A percentile compares a stretch with the other conserved stretches of the same genome.
Conservation (phyloP, 2,329 filamentous ascomycete species). For the Aspergillus sp. region DNA sequence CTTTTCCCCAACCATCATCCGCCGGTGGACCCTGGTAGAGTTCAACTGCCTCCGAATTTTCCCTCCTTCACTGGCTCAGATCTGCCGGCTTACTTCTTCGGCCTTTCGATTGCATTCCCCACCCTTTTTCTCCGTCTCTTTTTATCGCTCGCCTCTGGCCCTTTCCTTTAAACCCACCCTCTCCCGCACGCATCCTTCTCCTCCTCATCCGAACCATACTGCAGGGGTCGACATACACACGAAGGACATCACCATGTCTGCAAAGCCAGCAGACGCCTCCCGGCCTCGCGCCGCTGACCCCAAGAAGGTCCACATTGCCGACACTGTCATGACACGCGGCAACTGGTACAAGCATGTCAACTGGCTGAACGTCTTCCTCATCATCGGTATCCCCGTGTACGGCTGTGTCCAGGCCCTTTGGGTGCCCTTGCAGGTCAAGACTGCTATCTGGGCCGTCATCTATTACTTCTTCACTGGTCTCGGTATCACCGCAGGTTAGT, state of each 20-base stretch:
- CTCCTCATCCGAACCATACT: neutral
- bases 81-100: neutral
- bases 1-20: slow-evolving; percentile 27
- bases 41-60: slow-evolving; percentile 18
- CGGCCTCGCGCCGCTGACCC: slow-evolving; percentile 42
- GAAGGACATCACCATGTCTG: slow-evolving; percentile 34
- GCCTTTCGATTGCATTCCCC: slow-evolving; percentile 7
- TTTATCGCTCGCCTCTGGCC: slow-evolving; percentile 17
- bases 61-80: slow-evolving; percentile 4
- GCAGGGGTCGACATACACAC: neutral
- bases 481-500: slow-evolving; percentile 74
- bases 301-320: slow-evolving; percentile 83
- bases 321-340: slow-evolving; percentile 73
- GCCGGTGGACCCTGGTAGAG: slow-evolving; percentile 20
- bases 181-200: slow-evolving; percentile 1
- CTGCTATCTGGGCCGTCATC: slow-evolving; percentile 69
- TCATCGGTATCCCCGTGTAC: slow-evolving; percentile 72
- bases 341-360: slow-evolving; percentile 95
- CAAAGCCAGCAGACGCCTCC: slow-evolving; percentile 35
- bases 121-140: slow-evolving; percentile 12
- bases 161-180: slow-evolving; percentile 9
- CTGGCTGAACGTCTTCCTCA: slow-evolving; percentile 85
- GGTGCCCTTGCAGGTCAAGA: slow-evolving; percentile 73
- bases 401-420: slow-evolving; percentile 76
- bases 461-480: slow-evolving; percentile 86